Conservation (phyloP, 306 rosid genomes). For the Pyrus communis region DNA sequence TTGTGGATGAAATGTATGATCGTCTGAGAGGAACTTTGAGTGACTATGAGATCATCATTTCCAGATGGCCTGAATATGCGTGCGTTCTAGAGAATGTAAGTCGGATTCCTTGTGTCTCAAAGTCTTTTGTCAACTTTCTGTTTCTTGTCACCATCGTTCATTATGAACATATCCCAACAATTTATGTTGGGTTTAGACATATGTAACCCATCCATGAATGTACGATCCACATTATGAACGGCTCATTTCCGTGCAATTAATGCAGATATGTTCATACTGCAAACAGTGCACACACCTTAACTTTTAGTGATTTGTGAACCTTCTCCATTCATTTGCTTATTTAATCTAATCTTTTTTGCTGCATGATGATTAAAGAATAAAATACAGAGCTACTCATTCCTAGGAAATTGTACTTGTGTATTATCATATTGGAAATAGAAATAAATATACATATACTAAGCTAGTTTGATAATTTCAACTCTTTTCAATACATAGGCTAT, state of each 20-base stretch:
- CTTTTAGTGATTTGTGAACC: neutral
- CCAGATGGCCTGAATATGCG: constrained; percentile 97
- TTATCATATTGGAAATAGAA: neutral
- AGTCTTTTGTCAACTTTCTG: neutral
- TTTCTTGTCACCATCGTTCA: neutral
- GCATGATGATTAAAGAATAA: neutral
- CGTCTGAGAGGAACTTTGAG: constrained; percentile 80
- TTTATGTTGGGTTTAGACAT: neutral
- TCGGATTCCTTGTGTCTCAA: neutral
- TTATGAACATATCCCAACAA: neutral
- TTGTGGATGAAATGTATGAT: constrained; percentile 93
- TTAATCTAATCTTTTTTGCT: neutral
- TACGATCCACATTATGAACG: neutral
- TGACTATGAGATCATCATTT: constrained; percentile 81
- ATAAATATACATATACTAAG: neutral
- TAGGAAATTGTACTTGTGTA: neutral
- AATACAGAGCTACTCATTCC: neutral
- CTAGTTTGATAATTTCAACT: neutral
- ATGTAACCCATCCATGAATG: neutral
- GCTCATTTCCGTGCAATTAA: neutral
- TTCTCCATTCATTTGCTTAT: neutral
- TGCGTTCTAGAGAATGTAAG: constrained; percentile 78
- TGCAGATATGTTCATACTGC: neutral
- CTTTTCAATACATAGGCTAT: constrained; percentile 51
- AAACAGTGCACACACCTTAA: too few relatives aligned